Base-by-base conservation (phyloP, 805 yeast species). In the Wickerhamia fluorescens region DNA sequence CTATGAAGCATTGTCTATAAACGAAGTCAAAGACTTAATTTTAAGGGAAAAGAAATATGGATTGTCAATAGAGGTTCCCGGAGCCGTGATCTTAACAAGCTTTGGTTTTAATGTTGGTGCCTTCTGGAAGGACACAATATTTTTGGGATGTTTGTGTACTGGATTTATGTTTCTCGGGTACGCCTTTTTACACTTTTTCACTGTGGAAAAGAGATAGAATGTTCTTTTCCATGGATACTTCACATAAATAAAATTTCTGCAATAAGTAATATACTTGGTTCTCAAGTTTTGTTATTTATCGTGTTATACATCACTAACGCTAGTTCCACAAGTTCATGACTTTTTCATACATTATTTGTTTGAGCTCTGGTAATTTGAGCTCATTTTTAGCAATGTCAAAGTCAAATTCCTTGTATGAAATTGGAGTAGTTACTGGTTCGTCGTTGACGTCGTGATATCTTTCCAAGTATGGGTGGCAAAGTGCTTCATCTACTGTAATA, bases 11-110 rank as follows among this genome's bases (percentile, higher is more conserved):
- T 62, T 92, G 40, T 69, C 87, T 3, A 88, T 92, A 31, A 92
- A 92, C 53, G 98, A 92, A 51, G 97, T 89, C 7, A 82, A 79
- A 46, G 83, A 85, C 20, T 67, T 92, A 49, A 77, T 85, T 9
- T 66, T 92, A 44, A 75, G 74, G 38, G 98, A 92, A 51, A 78
- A 75, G 50, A 92, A 92, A 56, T 89, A 80, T 47, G 98, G 98
- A 0, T 68, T 92, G 24, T 82, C 88, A 25, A 89, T 92, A 44
- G 95, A 87, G 54, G 94, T 92, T 10, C 98, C 98, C 0, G 98
- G 98, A 7, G 97, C 98, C 2, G 94, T 95, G 2, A 92, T 92
- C 32, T 67, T 92, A 42, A 83, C 94, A 42, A 86, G 97, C 0
- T 92, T 92, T 62, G 98, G 98, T 0, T 92, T 92, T 53, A 73